Percentiles rank a stretch among this genome's conserved stretches.
Evolutionary conservation across 176 grass and related monocot genomes (phyloP).

Genomic region (Lolium rigidum): DNA sequence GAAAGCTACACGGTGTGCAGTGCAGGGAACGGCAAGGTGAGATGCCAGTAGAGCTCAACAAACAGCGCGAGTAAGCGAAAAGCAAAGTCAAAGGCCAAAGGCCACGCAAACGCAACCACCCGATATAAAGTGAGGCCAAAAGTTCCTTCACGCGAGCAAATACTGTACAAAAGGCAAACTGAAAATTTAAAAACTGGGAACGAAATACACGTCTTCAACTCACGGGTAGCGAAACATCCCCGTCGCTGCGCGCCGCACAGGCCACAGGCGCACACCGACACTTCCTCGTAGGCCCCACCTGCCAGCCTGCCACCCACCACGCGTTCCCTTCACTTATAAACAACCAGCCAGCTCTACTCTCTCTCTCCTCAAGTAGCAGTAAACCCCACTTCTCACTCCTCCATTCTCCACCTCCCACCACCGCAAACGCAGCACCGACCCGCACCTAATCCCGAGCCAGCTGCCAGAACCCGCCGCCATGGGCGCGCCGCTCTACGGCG

Average conservation of each 20-base stretch:
- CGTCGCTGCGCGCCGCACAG: constrained; percentile 12
- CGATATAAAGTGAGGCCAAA: neutral
- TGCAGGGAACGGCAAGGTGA: neutral
- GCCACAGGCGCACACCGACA: constrained; percentile 38
- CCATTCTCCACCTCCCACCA: no score
- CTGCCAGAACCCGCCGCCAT: constrained; percentile 11
- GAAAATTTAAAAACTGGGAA: neutral
- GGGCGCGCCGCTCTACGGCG: constrained; percentile 18
- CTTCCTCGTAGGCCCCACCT: neutral
- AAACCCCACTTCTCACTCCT: constrained; percentile 1
- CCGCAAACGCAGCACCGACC: neutral
- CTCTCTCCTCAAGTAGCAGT: neutral
- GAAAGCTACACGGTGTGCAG: neutral
- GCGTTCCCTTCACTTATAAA: constrained; percentile 31
- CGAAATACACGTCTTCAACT: neutral
- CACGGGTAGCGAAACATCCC: neutral
- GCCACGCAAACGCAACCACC: neutral
- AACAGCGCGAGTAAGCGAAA: neutral
- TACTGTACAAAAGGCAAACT: neutral
- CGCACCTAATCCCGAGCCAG: neutral
- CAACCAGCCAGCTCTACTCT: neutral
- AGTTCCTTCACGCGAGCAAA: constrained; percentile 6
- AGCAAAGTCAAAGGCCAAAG: neutral
- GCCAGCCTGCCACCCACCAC: constrained; percentile 35
- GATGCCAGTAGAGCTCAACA: neutral